phyloP scores from a whole-genome alignment of 371 early-diverging fungal species.

The Blakeslea trispora region DNA sequence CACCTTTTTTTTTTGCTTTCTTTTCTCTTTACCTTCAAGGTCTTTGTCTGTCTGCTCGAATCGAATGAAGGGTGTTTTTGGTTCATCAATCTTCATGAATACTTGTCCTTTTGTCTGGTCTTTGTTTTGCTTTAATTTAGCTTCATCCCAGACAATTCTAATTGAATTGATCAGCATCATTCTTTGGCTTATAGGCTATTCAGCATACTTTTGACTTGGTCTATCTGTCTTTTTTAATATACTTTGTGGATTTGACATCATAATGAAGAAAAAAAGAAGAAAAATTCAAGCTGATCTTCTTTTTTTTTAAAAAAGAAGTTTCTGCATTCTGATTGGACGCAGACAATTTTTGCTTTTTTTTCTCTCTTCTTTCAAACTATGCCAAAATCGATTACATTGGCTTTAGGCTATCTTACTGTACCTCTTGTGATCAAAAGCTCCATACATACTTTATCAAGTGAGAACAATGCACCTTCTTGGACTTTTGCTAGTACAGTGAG shows the following conservation, averaged over 20 bases:
- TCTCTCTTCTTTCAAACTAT: not conserved
- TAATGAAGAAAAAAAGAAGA: not conserved
- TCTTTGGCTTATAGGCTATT: too few relatives aligned
- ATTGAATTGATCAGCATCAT: too few relatives aligned
- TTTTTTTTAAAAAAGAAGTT: too few relatives aligned
- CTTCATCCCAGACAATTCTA: slow-evolving; percentile 92
- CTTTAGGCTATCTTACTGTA: slow-evolving; percentile 33
- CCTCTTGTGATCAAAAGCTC: slow-evolving; percentile 28
- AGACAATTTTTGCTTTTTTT: too few relatives aligned
- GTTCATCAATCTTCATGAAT: slow-evolving; percentile 96
- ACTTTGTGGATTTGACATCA: too few relatives aligned
- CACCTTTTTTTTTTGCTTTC: slow-evolving; percentile 5
- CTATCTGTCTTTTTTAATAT: not conserved
- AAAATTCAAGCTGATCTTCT: not conserved
- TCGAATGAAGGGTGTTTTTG: slow-evolving; percentile 90
- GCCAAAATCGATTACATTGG: slow-evolving; percentile 17
- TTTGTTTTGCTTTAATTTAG: slow-evolving; percentile 83
- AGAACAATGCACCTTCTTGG: slow-evolving; percentile 20
- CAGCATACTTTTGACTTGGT: not conserved
- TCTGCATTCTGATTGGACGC: too few relatives aligned
- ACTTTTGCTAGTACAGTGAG: slow-evolving; percentile 20
- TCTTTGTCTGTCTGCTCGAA: slow-evolving; percentile 80
- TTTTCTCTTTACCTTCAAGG: slow-evolving; percentile 53
- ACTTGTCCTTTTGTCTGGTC: slow-evolving; percentile 70
- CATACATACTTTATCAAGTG: slow-evolving; percentile 14